phyloP scores from a whole-genome alignment of 2,329 filamentous ascomycete genomes.

The Thermochaetoides dissita region DNA sequence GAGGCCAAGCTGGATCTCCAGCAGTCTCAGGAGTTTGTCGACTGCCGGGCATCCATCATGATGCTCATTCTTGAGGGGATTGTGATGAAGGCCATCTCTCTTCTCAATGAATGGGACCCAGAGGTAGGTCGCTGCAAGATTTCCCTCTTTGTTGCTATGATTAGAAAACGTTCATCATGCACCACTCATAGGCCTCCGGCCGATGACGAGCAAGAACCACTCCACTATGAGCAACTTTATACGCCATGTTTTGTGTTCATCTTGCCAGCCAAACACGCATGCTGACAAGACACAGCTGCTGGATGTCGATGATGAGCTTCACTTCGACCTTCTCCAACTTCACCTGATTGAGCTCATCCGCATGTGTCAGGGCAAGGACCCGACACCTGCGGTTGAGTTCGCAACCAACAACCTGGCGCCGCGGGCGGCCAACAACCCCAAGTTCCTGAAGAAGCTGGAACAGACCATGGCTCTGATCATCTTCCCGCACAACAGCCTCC shows the following conservation, averaged over 20 bases:
- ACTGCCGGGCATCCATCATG: slow-evolving; percentile 67
- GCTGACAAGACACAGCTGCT: slow-evolving; percentile 53
- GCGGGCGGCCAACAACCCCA: slow-evolving; percentile 64
- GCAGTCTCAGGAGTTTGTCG: slow-evolving; percentile 59
- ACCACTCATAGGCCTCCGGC: slow-evolving; percentile 92
- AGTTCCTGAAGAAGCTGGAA: slow-evolving; percentile 78
- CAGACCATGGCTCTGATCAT: slow-evolving; percentile 85
- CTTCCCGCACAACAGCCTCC: slow-evolving; percentile 68
- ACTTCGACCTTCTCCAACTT: slow-evolving; percentile 78
- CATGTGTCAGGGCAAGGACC: slow-evolving; percentile 58
- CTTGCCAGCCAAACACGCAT: slow-evolving; percentile 4
- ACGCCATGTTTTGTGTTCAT: slow-evolving; percentile 19
- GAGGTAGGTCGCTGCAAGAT: slow-evolving; percentile 44
- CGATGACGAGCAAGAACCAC: slow-evolving; percentile 81
- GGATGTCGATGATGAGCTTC: slow-evolving; percentile 66
- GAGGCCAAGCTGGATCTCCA: slow-evolving; percentile 77
- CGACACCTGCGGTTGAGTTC: slow-evolving; percentile 69
- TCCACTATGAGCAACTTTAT: slow-evolving; percentile 49
- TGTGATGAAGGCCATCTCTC: slow-evolving; percentile 72
- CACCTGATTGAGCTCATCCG: slow-evolving; percentile 92
- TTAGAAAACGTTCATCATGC: slow-evolving; percentile 91
- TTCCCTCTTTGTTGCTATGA: slow-evolving; percentile 50
- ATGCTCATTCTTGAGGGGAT: slow-evolving; percentile 74
- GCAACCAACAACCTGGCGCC: slow-evolving; percentile 79
- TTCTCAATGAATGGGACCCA: slow-evolving; percentile 78